Conservation (phyloP, 257 asterid genomes). For the Echites panduratus region DNA sequence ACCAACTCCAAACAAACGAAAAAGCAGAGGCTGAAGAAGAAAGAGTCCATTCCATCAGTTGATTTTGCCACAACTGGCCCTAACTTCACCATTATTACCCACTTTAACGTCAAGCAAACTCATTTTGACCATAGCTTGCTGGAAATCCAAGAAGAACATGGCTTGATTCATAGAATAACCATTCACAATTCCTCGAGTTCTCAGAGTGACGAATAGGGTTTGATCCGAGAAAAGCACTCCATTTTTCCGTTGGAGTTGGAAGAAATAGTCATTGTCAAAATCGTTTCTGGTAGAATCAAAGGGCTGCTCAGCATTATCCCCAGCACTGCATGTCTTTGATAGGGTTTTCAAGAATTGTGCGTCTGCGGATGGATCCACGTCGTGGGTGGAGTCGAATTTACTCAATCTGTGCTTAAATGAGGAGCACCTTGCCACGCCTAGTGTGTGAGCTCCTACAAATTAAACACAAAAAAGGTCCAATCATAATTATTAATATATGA, state of each 20-base stretch:
- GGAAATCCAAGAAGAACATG: constrained; percentile 76
- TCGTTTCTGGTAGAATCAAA: constrained; percentile 50
- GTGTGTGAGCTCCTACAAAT: constrained; percentile 76
- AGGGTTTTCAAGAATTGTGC: constrained; percentile 49
- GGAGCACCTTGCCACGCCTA: constrained; percentile 83
- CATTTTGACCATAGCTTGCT: constrained; percentile 74
- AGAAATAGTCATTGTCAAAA: constrained; percentile 66
- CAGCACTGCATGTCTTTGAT: constrained; percentile 56
- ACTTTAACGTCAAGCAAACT: constrained; percentile 65
- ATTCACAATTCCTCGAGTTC: constrained; percentile 55
- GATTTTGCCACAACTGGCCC: constrained; percentile 44
- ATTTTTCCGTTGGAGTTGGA: constrained; percentile 42
- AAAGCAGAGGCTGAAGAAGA: no score
- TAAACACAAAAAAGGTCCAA: no score
- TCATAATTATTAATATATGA: no score
- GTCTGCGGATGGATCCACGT: constrained; percentile 65
- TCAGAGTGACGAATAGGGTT: constrained; percentile 44
- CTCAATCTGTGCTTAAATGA: constrained; percentile 73
- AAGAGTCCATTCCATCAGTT: constrained; percentile 21
- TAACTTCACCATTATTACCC: constrained; percentile 63
- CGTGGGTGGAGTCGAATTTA: constrained; percentile 56
- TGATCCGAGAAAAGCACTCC: constrained; percentile 87
- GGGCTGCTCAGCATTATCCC: constrained; percentile 65
- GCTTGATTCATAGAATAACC: constrained; percentile 69
- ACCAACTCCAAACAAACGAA: no score